phyloP scores from a whole-genome alignment of 352 stramenopile species.

The Pythium utonaiense region DNA sequence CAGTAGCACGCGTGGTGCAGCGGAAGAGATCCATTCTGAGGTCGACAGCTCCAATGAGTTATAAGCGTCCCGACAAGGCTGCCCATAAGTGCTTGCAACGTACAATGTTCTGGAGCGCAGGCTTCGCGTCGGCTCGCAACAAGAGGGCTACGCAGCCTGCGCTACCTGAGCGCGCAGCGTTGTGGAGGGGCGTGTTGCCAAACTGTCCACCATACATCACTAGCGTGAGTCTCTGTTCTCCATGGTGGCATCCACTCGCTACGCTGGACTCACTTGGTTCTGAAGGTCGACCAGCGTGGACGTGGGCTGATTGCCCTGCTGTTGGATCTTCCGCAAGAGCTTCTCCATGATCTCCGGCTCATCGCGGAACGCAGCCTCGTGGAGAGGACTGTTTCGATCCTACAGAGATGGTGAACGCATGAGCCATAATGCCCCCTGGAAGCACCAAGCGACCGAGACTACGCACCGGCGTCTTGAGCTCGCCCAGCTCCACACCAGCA shows the following conservation, averaged over 20 bases:
- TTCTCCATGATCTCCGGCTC: slow-evolving; percentile 46
- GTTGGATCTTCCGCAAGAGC: slow-evolving; percentile 51
- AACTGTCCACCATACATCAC: too few species aligned
- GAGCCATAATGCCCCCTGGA: too few species aligned
- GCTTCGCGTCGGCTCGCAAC: slow-evolving; percentile 42
- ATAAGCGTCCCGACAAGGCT: too few species aligned
- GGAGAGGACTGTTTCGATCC: slow-evolving; percentile 73
- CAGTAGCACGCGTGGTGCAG: slow-evolving; percentile 82
- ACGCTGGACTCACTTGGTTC: slow-evolving; percentile 40
- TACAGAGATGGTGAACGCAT: too few species aligned
- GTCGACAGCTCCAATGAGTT: background rate
- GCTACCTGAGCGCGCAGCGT: slow-evolving; percentile 58
- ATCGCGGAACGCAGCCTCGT: slow-evolving; percentile 59
- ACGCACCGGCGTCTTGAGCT: slow-evolving; percentile 64
- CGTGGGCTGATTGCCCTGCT: slow-evolving; percentile 32
- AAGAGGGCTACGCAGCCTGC: slow-evolving; percentile 44
- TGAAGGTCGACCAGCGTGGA: slow-evolving; percentile 45
- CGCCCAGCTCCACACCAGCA: slow-evolving; percentile 54
- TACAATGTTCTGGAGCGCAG: slow-evolving; percentile 54
- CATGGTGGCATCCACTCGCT: background rate
- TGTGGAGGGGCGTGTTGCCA: slow-evolving; percentile 75
- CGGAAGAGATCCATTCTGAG: slow-evolving; percentile 62
- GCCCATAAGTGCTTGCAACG: too few species aligned
- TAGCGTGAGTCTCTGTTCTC: background rate
- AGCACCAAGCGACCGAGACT: too few species aligned